Evolutionary conservation across 2,329 filamentous ascomycete species (phyloP), one percentile per base, ranked within the genome.

Genomic region (Acarospora socialis): DNA sequence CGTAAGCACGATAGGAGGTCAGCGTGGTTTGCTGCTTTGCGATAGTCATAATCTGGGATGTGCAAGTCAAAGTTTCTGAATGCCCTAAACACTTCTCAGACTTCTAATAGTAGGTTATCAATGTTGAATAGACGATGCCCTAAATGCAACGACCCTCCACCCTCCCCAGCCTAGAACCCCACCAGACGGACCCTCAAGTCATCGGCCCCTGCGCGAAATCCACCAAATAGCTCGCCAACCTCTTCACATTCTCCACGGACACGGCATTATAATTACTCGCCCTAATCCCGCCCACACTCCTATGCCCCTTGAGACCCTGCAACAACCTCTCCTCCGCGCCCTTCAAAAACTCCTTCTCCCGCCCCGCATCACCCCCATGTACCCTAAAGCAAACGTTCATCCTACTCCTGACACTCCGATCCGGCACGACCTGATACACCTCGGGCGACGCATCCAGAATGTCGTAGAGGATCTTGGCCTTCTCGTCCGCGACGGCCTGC

Each of bases 381-480:
- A 57, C 63, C 49, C 84, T 66, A 66, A 94, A 94, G 65, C 84
- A 94, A 36, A 95, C 81, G 57, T 95, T 95, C 80, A 95, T 93
- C 34, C 83, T 66, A 46, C 81, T 92, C 35, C 86, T 77, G 3
- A 69, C 78, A 14, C 62, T 61, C 57, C 79, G 80, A 44, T 79
- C 68, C 0, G 84, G 82, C 0, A 94, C 74, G 19, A 94, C 70
- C 32, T 62, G 66, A 60, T 92, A 95, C n/a, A 78, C 58, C 0
- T 74, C 60, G 0, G 80, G 69, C 45, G 80, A 65, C 26, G 70
- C 70, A 44, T 94, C 87, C 5, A 95, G 65, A 1, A 74, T 74
- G 1, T 55, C 62, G 50, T 98, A 95, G 33, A 95, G 73, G 19
- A 80, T 52, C 10, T 68, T 47, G 0, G 87, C 78, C 60, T 95